Percentiles rank a stretch among this genome's conserved stretches.
These are phyloP conservation scores for Kwoniella pini DNA, from an alignment of 768 basidiomycete genomes.

Conservation along the genomic window DNA sequence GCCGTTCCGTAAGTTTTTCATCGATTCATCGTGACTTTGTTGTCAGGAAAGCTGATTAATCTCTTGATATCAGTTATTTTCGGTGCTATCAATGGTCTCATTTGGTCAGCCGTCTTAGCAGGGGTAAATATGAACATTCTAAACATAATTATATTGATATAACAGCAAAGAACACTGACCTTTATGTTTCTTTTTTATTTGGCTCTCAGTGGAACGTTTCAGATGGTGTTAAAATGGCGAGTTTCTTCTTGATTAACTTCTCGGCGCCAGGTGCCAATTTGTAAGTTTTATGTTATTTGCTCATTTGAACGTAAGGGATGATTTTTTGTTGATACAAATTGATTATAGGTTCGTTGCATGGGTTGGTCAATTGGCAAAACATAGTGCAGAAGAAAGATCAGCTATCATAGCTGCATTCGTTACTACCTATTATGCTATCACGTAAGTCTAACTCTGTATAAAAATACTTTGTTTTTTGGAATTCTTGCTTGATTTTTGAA, in stretches of 20 bases:
- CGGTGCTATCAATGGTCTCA: background rate
- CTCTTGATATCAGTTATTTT: constrained; percentile 1
- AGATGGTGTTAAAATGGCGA: constrained; percentile 10
- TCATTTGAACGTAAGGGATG: too few species aligned
- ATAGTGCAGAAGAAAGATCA: constrained; percentile 19
- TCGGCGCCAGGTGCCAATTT: background rate
- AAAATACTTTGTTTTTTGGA: too few species aligned
- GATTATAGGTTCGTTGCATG: constrained; percentile 8
- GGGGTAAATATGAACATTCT: background rate
- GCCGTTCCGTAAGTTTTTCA: constrained; percentile 11
- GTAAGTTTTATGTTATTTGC: constrained; percentile 10
- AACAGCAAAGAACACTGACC: too few species aligned
- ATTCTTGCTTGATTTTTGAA: too few species aligned
- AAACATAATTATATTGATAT: too few species aligned
- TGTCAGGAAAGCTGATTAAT: too few species aligned
- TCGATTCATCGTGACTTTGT: background rate
- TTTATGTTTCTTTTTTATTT: too few species aligned
- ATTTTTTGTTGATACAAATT: too few species aligned
- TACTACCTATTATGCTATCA: too few species aligned
- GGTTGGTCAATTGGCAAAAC: background rate
- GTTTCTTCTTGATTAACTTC: constrained; percentile 10
- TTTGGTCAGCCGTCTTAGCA: constrained; percentile 6
- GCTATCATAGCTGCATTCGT: constrained; percentile 9
- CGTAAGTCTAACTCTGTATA: too few species aligned
- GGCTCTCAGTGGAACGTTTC: constrained; percentile 18